These are phyloP conservation scores for Coleophoma cylindrospora DNA, from an alignment of 2,329 filamentous ascomycete species.

Conservation along the genomic window DNA sequence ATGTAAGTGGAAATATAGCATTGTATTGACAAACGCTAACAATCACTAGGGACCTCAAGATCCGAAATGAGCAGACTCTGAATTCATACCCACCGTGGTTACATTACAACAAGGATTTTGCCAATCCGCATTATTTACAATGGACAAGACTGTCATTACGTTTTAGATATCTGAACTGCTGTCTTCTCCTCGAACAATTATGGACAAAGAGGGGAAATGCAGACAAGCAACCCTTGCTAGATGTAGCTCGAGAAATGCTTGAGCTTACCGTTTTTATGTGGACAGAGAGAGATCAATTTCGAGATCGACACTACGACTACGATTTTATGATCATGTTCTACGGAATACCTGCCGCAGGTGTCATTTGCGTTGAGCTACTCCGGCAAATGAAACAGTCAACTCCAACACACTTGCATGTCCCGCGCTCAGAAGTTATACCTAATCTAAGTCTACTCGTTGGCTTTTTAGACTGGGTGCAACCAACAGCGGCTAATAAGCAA, in stretches of 20 bases:
- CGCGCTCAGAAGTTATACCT: constrained; percentile 13
- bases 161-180: constrained; percentile 9
- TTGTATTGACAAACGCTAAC: not conserved
- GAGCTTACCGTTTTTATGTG: constrained; percentile 12
- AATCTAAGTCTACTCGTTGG: constrained; percentile 11
- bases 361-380: constrained; percentile 17
- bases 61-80: constrained; percentile 4
- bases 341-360: constrained; percentile 15
- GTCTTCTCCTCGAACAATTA: constrained; percentile 12
- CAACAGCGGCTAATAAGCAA: constrained; percentile 12
- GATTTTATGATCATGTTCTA: constrained; percentile 18
- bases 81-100: constrained; percentile 2
- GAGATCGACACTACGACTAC: constrained; percentile 4
- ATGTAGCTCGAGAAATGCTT: constrained; percentile 11
- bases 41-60: constrained; percentile 6
- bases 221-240: constrained; percentile 8
- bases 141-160: constrained; percentile 9
- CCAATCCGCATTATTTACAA: not conserved
- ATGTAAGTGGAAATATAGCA: constrained; percentile 5
- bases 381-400: constrained; percentile 10
- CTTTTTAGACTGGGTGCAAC: constrained; percentile 14
- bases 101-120: constrained; percentile 7
- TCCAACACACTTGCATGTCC: constrained; percentile 4
- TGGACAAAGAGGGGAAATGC: constrained; percentile 9
- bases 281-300: constrained; percentile 10